Base-by-base conservation (phyloP, 163 green algal species). In the Scenedesmus sp. region DNA sequence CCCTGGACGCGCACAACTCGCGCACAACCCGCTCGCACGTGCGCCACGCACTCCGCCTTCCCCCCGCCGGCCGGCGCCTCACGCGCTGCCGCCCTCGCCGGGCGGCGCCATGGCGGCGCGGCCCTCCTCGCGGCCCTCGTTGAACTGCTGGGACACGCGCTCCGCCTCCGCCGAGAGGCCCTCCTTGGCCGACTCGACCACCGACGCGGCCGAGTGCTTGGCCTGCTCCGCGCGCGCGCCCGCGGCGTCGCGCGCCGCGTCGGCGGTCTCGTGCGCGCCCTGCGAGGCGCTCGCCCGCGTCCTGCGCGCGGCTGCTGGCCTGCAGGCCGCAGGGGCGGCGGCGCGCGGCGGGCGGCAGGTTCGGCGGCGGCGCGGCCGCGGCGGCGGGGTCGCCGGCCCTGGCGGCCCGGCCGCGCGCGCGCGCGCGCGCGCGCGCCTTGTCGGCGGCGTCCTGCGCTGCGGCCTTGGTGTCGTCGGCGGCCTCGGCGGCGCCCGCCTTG, bases 401-500 rank as follows among this genome's bases (percentile, higher is more conserved):
- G 56, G n/a, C 13, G n/a, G 22, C 18, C 56, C 6, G 56, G 6
- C 6, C 50, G 24, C 18, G 50, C 13, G 24, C 18, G 22, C 7
- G 50, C 50, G 24, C 18, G 15, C n/a, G 6, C 15, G 7, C 18
- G 11, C 67, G 2, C 53, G 64, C 67, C 67, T 67, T 67, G 69
- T 77, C 54, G 22, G 69, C 69, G 18, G 69, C 45, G 58, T 71
- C 29, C 44, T 71, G 58, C 10, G 71, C 58, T 14, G 45, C 54
- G 45, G 71, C 45, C 71, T 80, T 80, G 47, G 71, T 51, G 31
- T 42, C 57, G n/a, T 80, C 71, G 13, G 47, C 5, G 47, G 56
- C 71, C 29, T 80, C 71, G 45, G 67, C 42, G 2, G 58, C 71
- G 42, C 58, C 45, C n/a, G n/a, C n/a, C n/a, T n/a, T n/a, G n/a